Evolutionary conservation across 768 basidiomycete species (phyloP), one percentile per base, ranked within the genome.

Genomic region (Auricularia heimuer): DNA sequence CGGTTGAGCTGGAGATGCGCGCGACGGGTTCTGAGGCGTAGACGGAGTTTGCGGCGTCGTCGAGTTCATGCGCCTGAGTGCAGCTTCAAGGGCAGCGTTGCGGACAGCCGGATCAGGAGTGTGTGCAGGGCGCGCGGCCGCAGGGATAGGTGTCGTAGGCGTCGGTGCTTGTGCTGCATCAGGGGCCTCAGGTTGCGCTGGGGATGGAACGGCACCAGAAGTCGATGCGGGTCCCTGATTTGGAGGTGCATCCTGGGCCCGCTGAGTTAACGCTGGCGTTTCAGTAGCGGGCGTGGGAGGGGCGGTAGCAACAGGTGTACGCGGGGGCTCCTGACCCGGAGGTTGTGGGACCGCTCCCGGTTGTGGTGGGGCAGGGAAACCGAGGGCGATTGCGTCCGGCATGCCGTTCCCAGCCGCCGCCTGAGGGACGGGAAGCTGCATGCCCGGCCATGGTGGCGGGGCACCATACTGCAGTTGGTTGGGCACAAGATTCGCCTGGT

Each of bases 111-210:
- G 8, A 42, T 42, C 39, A 14, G 39, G 39, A 8, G 18, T 51
- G 6, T 51, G 47, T 6, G 47, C 47, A 18, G 47, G 47, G 6
- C 47, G 47, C 11, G 47, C 47, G n/a, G 68, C 61, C 39, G 54
- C 62, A 21, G 69, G 66, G 18, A 56, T 56, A 36, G 62, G 61
- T 16, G 62, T 66, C 2, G 68, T 64, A 2, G 62, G 54, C 7
- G 65, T 65, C 47, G 67, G 69, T 11, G 63, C 29, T 7, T 67
- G 54, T 42, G 68, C 61, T 45, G 60, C 63, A 8, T 18, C 47
- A 18, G 44, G 10, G 11, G 44, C 11, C 44, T 45, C 11, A 18
- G 11, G 11, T 51, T 42, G 39, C 12, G 39, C 12, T 8, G 7
- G 1, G 39, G 39, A 7, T 1, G 39, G 39, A 42, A 3, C 39